Evolutionary conservation across 768 basidiomycete genomes (phyloP), one percentile per base, ranked within the genome.

Genomic region (Krasilnikovozyma curviuscula): DNA sequence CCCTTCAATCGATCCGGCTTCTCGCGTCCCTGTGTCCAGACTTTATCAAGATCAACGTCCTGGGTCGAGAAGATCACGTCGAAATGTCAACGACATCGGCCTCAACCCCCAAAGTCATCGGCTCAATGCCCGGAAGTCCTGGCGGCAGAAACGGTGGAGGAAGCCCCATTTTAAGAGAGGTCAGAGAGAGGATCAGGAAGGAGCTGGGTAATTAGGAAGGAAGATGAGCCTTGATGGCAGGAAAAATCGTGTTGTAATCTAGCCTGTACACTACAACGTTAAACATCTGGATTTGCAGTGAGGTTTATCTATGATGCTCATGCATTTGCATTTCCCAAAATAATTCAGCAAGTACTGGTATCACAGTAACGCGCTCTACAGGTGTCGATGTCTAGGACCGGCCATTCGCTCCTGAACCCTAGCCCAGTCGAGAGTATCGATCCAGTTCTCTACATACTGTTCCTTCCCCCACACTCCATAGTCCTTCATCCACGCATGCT

Each of bases 181-280:
- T 66, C n/a, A 60, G 63, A 40, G 64, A 65, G 55, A 52, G 56
- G 50, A 65, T 65, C 28, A 45, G 62, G 50, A 52, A 54, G 48
- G 63, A 63, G 49, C 45, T 65, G 30, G 55, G 30, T 24, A 30
- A n/a, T 14, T 19, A 45, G 42, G 30, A 43, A 43, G n/a, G n/a
- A n/a, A n/a, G n/a, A n/a, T n/a, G n/a, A n/a, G n/a, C n/a, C n/a
- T n/a, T n/a, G n/a, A n/a, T n/a, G n/a, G n/a, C n/a, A n/a, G n/a
- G n/a, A n/a, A n/a, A n/a, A n/a, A n/a, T n/a, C n/a, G n/a, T n/a
- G n/a, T n/a, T n/a, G n/a, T n/a, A n/a, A n/a, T n/a, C n/a, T n/a
- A n/a, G n/a, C n/a, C n/a, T n/a, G n/a, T n/a, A n/a, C n/a, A n/a
- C n/a, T n/a, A n/a, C n/a, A n/a, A n/a, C n/a, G n/a, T n/a, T n/a